Evolutionary conservation across 2,329 filamentous ascomycete species (phyloP).

Genomic region (Didymellaceae sp.): DNA sequence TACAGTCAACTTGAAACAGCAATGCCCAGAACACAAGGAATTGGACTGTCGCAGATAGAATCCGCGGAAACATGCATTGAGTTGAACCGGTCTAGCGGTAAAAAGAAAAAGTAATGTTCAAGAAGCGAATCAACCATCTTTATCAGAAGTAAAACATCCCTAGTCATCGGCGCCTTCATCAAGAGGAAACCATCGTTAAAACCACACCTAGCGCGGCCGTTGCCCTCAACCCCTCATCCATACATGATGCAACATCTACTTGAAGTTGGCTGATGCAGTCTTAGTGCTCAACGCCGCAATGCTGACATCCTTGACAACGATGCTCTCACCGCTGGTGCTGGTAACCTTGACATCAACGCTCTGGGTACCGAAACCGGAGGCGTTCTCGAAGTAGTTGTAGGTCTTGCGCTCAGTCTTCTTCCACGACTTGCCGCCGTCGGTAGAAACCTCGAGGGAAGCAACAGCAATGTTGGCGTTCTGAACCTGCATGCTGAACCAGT

Average conservation of each 20-base stretch:
- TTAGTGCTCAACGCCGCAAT: slow-evolving; percentile 45
- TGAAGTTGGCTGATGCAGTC: slow-evolving; percentile 45
- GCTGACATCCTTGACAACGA: slow-evolving; percentile 61
- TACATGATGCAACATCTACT: slow-evolving; percentile 2
- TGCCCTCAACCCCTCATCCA: not conserved
- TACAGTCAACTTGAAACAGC: no score
- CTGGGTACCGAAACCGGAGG: slow-evolving; percentile 61
- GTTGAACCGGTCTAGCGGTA: slow-evolving; percentile 11
- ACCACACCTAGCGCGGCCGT: not conserved
- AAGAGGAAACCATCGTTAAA: slow-evolving; percentile 13
- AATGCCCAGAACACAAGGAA: no score
- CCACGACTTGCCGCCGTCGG: slow-evolving; percentile 66
- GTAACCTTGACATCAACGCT: slow-evolving; percentile 65
- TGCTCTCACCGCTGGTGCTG: slow-evolving; percentile 57
- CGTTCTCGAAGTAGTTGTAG: slow-evolving; percentile 67
- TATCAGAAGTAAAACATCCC: slow-evolving; percentile 8
- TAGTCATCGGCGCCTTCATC: slow-evolving; percentile 9
- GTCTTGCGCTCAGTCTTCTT: slow-evolving; percentile 59
- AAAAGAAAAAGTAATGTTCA: slow-evolving; percentile 2
- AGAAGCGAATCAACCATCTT: slow-evolving; percentile 12
- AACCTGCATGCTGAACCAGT: slow-evolving; percentile 69
- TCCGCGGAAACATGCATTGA: no score
- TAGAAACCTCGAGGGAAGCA: slow-evolving; percentile 65
- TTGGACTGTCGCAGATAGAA: no score
- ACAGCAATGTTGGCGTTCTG: slow-evolving; percentile 67